A percentile compares a stretch with the other conserved stretches of the same genome.
These are phyloP conservation scores for Calendula officinalis DNA, from an alignment of 129 eudicot species.

Conservation along the genomic window DNA sequence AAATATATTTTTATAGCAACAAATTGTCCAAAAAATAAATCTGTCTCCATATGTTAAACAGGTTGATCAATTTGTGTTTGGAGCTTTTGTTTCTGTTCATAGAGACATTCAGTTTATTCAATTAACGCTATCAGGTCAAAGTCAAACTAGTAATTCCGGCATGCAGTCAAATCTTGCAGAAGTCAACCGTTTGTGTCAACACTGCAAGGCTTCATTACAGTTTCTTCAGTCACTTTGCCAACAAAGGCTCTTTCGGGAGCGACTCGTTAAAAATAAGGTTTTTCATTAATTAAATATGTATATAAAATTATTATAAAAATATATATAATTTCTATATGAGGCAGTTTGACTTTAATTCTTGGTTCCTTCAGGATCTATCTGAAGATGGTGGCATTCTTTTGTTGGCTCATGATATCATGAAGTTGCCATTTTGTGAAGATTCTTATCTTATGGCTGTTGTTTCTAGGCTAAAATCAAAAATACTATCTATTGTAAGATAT, in stretches of 20 bases:
- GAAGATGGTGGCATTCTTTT: constrained; percentile 83
- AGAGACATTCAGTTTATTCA: constrained; percentile 63
- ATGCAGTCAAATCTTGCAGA: constrained; percentile 43
- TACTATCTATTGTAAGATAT: constrained; percentile 76
- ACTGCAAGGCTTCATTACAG: constrained; percentile 89
- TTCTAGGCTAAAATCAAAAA: constrained; percentile 80
- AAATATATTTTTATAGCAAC: background rate
- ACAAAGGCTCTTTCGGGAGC: constrained; percentile 76
- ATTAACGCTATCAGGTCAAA: constrained; percentile 50
- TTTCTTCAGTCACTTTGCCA: constrained; percentile 83
- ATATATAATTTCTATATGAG: constrained; percentile 9
- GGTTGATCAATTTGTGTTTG: constrained; percentile 74
- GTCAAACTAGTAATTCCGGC: constrained; percentile 25
- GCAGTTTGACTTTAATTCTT: constrained; percentile 19
- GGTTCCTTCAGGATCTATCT: constrained; percentile 69
- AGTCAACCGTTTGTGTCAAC: constrained; percentile 69
- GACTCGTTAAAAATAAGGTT: constrained; percentile 84
- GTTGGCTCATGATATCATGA: constrained; percentile 69
- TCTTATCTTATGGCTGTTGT: constrained; percentile 57
- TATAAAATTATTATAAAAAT: background rate
- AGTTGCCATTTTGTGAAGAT: constrained; percentile 38
- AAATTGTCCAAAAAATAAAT: constrained; percentile 10
- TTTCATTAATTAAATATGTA: constrained; percentile 1
- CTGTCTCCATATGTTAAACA: constrained; percentile 40
- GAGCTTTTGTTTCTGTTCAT: constrained; percentile 73